These are phyloP conservation scores for Lippia alba DNA, from an alignment of 305 asterid genomes.

Conservation along the genomic window DNA sequence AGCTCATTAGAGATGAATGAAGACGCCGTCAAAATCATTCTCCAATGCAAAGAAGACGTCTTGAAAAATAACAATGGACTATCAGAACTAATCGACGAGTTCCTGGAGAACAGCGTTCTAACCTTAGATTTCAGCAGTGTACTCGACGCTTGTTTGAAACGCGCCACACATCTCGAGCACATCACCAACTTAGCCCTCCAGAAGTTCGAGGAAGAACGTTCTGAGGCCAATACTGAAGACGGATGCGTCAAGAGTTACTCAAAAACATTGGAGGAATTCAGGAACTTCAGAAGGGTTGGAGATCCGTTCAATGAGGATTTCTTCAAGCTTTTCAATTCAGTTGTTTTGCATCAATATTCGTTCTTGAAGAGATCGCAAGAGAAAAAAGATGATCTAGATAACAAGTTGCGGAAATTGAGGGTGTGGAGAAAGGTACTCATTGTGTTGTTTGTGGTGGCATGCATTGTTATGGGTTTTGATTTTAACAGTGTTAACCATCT, in stretches of 20 bases:
- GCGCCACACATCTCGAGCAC: conserved; percentile 48
- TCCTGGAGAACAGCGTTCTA: conserved; percentile 64
- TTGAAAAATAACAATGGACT: conserved; percentile 59
- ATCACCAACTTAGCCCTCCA: conserved; percentile 55
- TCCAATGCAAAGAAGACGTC: conserved; percentile 56
- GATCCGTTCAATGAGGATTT: conserved; percentile 65
- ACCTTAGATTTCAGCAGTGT: conserved; percentile 71
- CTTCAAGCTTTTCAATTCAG: conserved; percentile 47
- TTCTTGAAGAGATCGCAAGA: conserved; percentile 53
- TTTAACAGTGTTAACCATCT: conserved; percentile 75
- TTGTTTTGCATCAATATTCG: conserved; percentile 45
- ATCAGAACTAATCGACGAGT: conserved; percentile 73
- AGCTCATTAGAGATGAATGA: conserved; percentile 71
- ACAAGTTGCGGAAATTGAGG: conserved; percentile 45
- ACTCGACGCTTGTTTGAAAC: conserved; percentile 59
- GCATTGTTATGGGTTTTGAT: conserved; percentile 63
- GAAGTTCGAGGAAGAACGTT: conserved; percentile 53
- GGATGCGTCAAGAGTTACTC: conserved; percentile 36
- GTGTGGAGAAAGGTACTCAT: conserved; percentile 65
- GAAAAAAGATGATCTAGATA: conserved; percentile 54
- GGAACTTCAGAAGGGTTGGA: conserved; percentile 45
- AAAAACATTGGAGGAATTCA: conserved; percentile 53
- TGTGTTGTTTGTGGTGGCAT: conserved; percentile 61
- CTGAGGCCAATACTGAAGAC: background rate
- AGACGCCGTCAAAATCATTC: conserved; percentile 63